Base-by-base conservation (phyloP, 2,329 filamentous ascomycete genomes). In the Neopestalotiopsis sp. region DNA sequence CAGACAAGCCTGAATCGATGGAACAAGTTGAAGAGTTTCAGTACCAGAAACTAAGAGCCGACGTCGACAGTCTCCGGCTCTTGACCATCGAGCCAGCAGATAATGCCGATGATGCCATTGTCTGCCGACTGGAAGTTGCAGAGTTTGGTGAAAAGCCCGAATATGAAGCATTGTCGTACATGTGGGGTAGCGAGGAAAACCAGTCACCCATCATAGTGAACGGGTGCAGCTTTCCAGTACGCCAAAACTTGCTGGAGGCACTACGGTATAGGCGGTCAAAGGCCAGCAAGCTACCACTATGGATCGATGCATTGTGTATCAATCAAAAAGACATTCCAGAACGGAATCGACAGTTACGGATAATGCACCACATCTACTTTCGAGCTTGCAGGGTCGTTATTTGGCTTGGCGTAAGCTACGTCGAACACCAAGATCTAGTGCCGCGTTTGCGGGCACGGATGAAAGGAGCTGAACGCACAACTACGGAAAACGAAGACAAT, bases 301-400 rank as follows among this genome's bases (percentile, higher is more conserved):
- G 74, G 73, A 72, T 75, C 58, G 74, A 76, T 61, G 71, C 74
- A 7, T n/a, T 76, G 14, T 73, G 71, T 58, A 75, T 76, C 69
- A 73, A 75, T 45, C 75, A 76, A 68, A 14, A 53, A 4, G 70
- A 76, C 45, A 67, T 71, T 12, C 14, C 40, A 4, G 74, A 76
- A 38, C 70, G 73, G 17, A 73, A 71, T 20, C 59, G 68, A 20
- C 74, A 76, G 40, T 64, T 76, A 5, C 58, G 57, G 7, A 70
- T 71, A 14, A 75, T 76, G 74, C 65, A 68, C 2, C 68, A 73
- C 40, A 74, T 76, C 10, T 76, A 75, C 68, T 69, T 68, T 32
- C 68, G 68, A 40, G 75, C 75, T 24, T 45, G 42, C 17, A 61
- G 24, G 3, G 73, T 76, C 1, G 34, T 75, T 12, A 67, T 75